phyloP scores from a whole-genome alignment of 2,329 filamentous ascomycete genomes.

The Epichloe sylvatica region DNA sequence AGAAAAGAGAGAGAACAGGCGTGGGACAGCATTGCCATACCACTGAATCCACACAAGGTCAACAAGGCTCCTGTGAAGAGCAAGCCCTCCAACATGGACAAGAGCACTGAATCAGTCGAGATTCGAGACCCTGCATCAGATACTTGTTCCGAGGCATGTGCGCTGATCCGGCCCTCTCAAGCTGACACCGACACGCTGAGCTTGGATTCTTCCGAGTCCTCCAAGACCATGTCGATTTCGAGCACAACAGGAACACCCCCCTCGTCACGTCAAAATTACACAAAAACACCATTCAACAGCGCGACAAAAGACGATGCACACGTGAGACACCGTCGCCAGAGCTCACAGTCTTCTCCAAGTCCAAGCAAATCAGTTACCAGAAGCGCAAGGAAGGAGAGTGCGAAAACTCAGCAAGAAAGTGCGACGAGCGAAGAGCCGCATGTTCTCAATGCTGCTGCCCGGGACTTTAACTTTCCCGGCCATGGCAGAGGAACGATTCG shows the following conservation, averaged over 20 bases:
- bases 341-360: neutral
- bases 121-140: neutral
- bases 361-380: neutral
- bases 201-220: neutral
- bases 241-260: slow-evolving; percentile 1
- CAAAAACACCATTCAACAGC: neutral
- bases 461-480: neutral
- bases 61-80: neutral
- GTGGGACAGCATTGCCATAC: slow-evolving; percentile 23
- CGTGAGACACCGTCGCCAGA: neutral
- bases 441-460: neutral
- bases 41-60: slow-evolving; percentile 13
- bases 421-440: neutral
- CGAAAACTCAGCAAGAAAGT: neutral
- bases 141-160: no score
- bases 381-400: neutral
- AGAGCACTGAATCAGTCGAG: neutral
- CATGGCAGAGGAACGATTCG: slow-evolving; percentile 1
- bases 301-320: neutral
- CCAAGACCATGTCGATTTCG: slow-evolving; percentile 1
- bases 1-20: slow-evolving; percentile 18
- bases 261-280: neutral
- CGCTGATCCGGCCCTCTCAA: no score
- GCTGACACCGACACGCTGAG: neutral
- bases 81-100: neutral